These are phyloP conservation scores for Dunaliella primolecta DNA, from an alignment of 139 green algal species.

Conservation along the genomic window DNA sequence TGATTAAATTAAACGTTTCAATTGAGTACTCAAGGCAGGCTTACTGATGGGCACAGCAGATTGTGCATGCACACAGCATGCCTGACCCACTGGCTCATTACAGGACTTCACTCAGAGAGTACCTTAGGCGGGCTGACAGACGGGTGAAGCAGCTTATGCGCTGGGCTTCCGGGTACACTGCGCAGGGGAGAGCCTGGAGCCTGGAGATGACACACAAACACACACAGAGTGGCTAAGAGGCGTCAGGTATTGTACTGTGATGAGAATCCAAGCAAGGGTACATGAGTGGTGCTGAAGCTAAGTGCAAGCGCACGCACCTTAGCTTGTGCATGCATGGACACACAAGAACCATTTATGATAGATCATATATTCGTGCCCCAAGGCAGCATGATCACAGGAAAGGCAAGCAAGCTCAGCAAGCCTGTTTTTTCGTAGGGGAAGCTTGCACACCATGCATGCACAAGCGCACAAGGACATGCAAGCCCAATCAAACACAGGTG, in stretches of 20 bases:
- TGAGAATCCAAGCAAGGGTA: too few relatives aligned
- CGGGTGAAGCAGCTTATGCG: background rate
- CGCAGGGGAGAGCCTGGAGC: background rate
- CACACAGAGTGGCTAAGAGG: too few relatives aligned
- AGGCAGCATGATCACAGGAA: background rate
- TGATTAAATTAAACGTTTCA: too few relatives aligned
- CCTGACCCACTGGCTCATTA: too few relatives aligned
- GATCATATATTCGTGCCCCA: background rate
- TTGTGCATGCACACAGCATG: too few relatives aligned
- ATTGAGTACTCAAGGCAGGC: too few relatives aligned
- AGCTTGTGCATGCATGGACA: too few relatives aligned
- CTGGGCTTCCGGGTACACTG: background rate
- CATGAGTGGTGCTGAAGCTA: background rate
- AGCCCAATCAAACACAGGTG: background rate
- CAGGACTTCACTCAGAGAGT: too few relatives aligned
- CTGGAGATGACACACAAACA: background rate
- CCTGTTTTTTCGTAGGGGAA: background rate
- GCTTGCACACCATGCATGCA: background rate
- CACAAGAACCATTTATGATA: background rate
- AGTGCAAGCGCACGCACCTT: background rate
- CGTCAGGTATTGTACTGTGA: too few relatives aligned
- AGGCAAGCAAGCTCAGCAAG: background rate
- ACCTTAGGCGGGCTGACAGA: too few relatives aligned
- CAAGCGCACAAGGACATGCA: background rate
- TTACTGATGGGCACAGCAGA: too few relatives aligned